phyloP scores from a whole-genome alignment of 306 rosid species.

The Acmispon strigosus region DNA sequence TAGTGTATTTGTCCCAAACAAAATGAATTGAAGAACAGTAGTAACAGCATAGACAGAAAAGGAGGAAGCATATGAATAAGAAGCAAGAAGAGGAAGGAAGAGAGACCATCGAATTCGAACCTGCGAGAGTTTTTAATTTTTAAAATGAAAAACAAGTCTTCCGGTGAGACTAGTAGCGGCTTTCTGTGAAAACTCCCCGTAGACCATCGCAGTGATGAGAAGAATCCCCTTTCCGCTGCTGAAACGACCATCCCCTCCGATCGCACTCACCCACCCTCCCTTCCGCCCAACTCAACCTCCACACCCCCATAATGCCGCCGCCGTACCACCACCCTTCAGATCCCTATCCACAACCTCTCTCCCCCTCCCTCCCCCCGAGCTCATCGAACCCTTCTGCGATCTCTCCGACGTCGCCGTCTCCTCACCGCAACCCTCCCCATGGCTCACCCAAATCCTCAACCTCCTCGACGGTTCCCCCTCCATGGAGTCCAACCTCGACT shows the following conservation, averaged over 20 bases:
- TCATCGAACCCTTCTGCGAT: constrained; percentile 67
- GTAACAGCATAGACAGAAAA: no score
- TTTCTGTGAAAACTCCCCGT: background rate
- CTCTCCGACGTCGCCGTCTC: constrained; percentile 64
- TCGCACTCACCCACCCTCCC: constrained; percentile 11
- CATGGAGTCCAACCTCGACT: constrained; percentile 65
- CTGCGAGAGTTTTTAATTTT: no score
- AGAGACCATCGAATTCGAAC: no score
- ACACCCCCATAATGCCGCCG: constrained; percentile 14
- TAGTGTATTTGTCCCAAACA: no score
- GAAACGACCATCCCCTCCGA: constrained; percentile 7
- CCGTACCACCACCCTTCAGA: constrained; percentile 10
- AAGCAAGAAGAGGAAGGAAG: no score
- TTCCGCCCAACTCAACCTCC: background rate
- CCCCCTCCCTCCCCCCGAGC: constrained; percentile 66
- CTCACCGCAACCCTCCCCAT: constrained; percentile 54
- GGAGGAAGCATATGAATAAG: no score
- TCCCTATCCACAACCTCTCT: constrained; percentile 23
- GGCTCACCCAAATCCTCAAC: constrained; percentile 60
- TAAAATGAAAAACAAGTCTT: no score
- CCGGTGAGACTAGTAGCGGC: no score
- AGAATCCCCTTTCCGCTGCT: constrained; percentile 3
- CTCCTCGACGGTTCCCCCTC: constrained; percentile 48
- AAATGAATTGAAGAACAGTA: no score
- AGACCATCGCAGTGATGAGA: background rate